These are phyloP conservation scores for Zygosaccharomyces siamensis DNA, from an alignment of 805 yeast genomes.

Conservation along the genomic window DNA sequence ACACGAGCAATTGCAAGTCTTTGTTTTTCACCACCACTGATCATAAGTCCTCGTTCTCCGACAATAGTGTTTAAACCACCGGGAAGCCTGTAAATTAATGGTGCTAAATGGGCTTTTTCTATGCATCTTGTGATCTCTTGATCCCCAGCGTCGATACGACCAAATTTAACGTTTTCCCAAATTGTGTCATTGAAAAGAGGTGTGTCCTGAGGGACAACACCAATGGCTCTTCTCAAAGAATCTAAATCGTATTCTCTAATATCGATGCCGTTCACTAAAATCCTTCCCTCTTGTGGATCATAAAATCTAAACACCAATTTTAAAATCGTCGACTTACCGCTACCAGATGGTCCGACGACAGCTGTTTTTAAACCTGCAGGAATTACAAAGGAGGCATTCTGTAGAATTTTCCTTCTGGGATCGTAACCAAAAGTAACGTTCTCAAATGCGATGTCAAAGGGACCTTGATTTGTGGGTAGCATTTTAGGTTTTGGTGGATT, in stretches of 20 bases:
- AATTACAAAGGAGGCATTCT: conserved; percentile 74
- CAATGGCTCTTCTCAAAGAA: conserved; percentile 66
- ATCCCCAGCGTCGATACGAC: conserved; percentile 66
- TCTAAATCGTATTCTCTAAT: conserved; percentile 69
- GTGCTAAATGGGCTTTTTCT: conserved; percentile 61
- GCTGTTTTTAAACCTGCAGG: conserved; percentile 93
- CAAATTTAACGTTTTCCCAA: conserved; percentile 82
- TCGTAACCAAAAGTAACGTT: conserved; percentile 92
- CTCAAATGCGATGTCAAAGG: conserved; percentile 81
- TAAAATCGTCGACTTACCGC: conserved; percentile 89
- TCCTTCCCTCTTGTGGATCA: conserved; percentile 73
- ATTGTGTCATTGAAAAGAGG: conserved; percentile 92
- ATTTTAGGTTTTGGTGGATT: conserved; percentile 61
- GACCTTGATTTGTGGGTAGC: conserved; percentile 37
- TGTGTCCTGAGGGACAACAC: conserved; percentile 97
- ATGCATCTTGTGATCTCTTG: conserved; percentile 65
- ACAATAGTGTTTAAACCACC: conserved; percentile 82
- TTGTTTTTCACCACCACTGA: conserved; percentile 98
- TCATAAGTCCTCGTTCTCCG: conserved; percentile 98
- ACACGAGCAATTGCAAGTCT: conserved; percentile 89
- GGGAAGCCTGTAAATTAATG: conserved; percentile 65
- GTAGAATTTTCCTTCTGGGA: conserved; percentile 78
- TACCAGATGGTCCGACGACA: conserved; percentile 93
- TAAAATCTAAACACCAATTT: conserved; percentile 83
- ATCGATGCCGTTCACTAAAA: conserved; percentile 85